These are phyloP conservation scores for Diddensiella santjacobensis DNA, from an alignment of 805 yeast species.

Conservation along the genomic window DNA sequence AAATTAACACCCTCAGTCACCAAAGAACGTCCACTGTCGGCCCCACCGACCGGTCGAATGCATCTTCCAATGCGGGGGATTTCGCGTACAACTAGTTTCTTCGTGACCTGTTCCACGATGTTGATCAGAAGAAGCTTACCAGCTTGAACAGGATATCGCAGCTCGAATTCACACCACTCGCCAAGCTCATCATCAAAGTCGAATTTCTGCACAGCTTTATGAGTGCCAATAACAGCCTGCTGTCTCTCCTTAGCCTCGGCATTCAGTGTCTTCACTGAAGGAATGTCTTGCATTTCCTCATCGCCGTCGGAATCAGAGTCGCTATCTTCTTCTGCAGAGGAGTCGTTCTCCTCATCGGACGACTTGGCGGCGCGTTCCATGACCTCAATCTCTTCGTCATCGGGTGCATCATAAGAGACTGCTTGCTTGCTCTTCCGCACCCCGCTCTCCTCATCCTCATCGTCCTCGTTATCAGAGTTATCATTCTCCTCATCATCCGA, in stretches of 20 bases:
- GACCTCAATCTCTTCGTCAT: constrained; percentile 89
- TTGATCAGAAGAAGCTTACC: constrained; percentile 96
- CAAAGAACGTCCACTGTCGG: constrained; percentile 64
- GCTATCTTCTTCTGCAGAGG: constrained; percentile 34
- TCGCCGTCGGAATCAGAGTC: constrained; percentile 43
- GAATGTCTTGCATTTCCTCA: constrained; percentile 34
- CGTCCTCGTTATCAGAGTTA: constrained; percentile 47
- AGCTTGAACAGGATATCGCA: constrained; percentile 78
- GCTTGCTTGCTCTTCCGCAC: constrained; percentile 65
- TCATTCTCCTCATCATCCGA: constrained; percentile 37
- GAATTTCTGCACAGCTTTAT: constrained; percentile 70
- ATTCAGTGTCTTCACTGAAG: constrained; percentile 36
- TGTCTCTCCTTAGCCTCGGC: constrained; percentile 79
- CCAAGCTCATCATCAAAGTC: constrained; percentile 88
- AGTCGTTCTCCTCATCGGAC: constrained; percentile 32
- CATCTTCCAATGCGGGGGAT: constrained; percentile 90
- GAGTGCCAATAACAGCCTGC: constrained; percentile 69
- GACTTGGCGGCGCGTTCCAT: constrained; percentile 68
- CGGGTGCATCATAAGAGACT: constrained; percentile 90
- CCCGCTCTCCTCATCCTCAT: constrained; percentile 40
- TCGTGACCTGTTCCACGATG: constrained; percentile 88
- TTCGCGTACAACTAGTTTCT: constrained; percentile 87
- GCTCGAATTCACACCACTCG: constrained; percentile 86
- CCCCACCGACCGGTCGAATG: constrained; percentile 61
- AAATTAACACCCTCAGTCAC: constrained; percentile 98